Base-by-base conservation (phyloP, 306 rosid species). In the Adenanthera pavonina region DNA sequence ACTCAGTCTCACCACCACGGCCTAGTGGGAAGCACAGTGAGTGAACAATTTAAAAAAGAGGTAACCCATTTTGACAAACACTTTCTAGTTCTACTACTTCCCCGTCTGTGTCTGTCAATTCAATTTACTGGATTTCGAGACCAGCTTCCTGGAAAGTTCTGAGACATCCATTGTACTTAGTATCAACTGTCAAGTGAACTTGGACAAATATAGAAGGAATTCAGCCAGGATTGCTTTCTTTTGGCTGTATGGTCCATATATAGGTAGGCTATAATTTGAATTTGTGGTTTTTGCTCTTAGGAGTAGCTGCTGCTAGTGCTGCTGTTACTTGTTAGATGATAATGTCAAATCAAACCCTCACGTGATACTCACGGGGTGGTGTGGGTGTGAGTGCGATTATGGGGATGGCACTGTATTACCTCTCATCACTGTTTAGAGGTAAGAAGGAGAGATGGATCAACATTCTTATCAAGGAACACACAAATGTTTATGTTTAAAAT, bases 11-110 rank as follows among this genome's bases (percentile, higher is more conserved):
- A 19, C 17, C 65, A 71, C 54, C 74, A 53, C 17, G 10, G 3
- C 38, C 13, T 34, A 75, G 85, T 82, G 81, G 71, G 35, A 47
- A 57, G 73, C 59, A 69, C 30, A 76, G 25, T 76, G 56, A 76
- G 76, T 25, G 56, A 36, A 54, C 49, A 17, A 16, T 35, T 20
- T 7, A 12, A 53, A 41, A 3, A 12, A 41, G 4, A 44, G 43
- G 16, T 2, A 30, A 49, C 47, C 74, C 13, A 72, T 72, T 62
- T 40, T 36, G 7, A 54, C 69, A 71, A 19, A 47, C 38, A 43
- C 6, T 47, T 25, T 25, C 30, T 25, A 25, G 30, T 25, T 25
- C 30, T n/a, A 19, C 73, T 71, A 16, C 64, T 47, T 35, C 19
- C 3, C 6, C 9, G 35, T 10, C 57, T 46, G 56, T 3, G n/a